These are phyloP conservation scores for Punica granatum DNA, from an alignment of 345 rosid genomes.

Conservation along the genomic window DNA sequence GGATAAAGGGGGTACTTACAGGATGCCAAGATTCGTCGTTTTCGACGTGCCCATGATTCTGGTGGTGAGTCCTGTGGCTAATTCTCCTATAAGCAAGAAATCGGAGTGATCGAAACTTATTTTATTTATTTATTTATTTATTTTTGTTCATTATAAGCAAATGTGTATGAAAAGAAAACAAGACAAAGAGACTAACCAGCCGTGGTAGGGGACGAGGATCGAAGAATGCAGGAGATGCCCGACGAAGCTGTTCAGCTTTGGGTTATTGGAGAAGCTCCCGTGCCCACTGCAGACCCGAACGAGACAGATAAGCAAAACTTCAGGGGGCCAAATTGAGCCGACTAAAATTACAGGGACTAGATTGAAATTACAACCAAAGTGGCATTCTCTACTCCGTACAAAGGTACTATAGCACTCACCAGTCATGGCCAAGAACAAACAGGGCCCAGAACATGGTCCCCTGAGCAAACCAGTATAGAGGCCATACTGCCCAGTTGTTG, in stretches of 20 bases:
- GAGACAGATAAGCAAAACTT: neutral
- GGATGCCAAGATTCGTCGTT: constrained; percentile 97
- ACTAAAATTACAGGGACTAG: neutral
- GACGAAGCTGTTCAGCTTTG: constrained; percentile 57
- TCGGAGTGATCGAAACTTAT: neutral
- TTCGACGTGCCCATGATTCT: constrained; percentile 92
- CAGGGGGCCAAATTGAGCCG: neutral
- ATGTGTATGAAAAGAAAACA: neutral
- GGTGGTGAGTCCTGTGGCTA: constrained; percentile 95
- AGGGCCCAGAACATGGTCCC: constrained; percentile 99
- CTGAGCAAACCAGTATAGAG: constrained; percentile 82
- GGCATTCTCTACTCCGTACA: too few species aligned
- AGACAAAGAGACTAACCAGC: constrained; percentile 47
- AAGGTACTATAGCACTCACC: constrained; percentile 63
- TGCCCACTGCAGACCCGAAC: constrained; percentile 51
- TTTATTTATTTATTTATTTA: too few species aligned
- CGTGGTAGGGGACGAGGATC: constrained; percentile 88
- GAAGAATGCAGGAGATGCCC: constrained; percentile 92
- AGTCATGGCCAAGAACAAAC: constrained; percentile 95
- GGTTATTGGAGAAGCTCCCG: constrained; percentile 78
- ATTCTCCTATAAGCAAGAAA: constrained; percentile 52
- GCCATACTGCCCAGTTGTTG: constrained; percentile 78
- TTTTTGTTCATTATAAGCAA: neutral
- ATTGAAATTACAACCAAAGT: constrained; percentile 15
- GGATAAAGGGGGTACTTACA: constrained; percentile 15